Percentiles rank a stretch among this genome's conserved stretches.
Evolutionary conservation across 2,329 filamentous ascomycete genomes (phyloP).

Genomic region (Monosporascus sp.): DNA sequence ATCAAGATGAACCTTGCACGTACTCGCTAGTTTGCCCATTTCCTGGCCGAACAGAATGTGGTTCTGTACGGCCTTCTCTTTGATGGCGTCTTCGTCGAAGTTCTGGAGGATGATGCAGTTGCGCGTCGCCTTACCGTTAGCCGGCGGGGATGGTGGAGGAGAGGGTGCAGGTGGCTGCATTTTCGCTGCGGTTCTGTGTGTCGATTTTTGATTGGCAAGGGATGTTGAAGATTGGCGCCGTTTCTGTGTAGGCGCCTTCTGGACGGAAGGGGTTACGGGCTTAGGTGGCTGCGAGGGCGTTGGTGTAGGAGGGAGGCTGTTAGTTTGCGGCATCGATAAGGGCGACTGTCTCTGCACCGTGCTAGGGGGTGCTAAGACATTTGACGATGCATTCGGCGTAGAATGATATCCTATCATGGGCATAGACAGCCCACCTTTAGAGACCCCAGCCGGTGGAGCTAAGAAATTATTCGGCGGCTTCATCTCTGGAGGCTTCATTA

Average conservation of each 20-base stretch:
- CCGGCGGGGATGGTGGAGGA: constrained; percentile 26
- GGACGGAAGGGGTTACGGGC: constrained; percentile 9
- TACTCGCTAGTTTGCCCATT: constrained; percentile 53
- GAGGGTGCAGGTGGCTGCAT: constrained; percentile 22
- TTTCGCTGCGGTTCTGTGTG: constrained; percentile 18
- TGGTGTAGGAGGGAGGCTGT: constrained; percentile 15
- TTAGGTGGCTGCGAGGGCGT: constrained; percentile 12
- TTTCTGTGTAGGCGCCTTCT: not conserved
- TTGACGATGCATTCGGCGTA: constrained; percentile 23
- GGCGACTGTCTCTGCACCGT: constrained; percentile 32
- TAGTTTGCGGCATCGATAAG: constrained; percentile 28
- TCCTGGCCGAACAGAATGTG: constrained; percentile 55
- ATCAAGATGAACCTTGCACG: constrained; percentile 13
- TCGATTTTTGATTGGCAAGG: constrained; percentile 12
- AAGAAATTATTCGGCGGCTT: constrained; percentile 26
- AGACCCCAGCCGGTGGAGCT: constrained; percentile 25
- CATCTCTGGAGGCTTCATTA: constrained; percentile 25
- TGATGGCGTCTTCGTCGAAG: constrained; percentile 51
- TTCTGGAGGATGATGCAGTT: constrained; percentile 56
- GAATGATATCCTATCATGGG: constrained; percentile 31
- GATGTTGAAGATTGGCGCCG: constrained; percentile 10
- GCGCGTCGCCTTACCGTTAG: constrained; percentile 48
- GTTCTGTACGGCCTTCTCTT: constrained; percentile 52
- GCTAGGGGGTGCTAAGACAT: constrained; percentile 41
- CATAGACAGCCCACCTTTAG: constrained; percentile 26